phyloP scores from a whole-genome alignment of 169 alveolate species.

The Eimeria falciformis region DNA sequence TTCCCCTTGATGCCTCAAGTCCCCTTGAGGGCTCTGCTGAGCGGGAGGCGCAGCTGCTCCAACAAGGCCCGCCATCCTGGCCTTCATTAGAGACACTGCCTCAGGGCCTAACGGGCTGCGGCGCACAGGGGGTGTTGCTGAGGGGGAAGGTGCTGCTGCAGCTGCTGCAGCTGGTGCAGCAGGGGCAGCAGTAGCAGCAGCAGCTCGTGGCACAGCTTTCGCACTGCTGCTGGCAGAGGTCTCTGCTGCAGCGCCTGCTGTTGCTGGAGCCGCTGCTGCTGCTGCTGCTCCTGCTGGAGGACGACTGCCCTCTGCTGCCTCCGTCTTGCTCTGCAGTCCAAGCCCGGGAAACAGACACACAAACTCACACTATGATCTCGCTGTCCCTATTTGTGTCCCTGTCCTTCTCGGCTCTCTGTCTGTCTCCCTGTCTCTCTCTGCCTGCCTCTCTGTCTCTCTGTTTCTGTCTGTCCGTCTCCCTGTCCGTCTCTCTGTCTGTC shows the following conservation, averaged over 20 bases:
- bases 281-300: constrained; percentile 14
- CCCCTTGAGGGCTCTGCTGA: not conserved
- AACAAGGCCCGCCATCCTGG: constrained; percentile 23
- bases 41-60: not conserved
- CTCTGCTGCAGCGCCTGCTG: constrained; percentile 35
- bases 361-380: too few relatives aligned
- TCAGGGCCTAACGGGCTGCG: constrained; percentile 15
- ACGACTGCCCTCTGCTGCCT: not conserved
- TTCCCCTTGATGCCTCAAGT: not conserved
- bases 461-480: not conserved
- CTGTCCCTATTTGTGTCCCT: too few relatives aligned
- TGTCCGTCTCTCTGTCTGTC: not conserved
- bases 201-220: not conserved
- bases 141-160: not conserved
- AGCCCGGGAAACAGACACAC: too few relatives aligned
- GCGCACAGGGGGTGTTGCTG: constrained; percentile 22
- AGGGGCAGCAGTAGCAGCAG: constrained; percentile 15
- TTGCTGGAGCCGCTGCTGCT: constrained; percentile 3
- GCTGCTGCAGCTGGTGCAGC: not conserved
- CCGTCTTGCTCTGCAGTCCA: not conserved
- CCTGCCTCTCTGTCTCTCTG: not conserved
- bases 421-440: not conserved
- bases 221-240: constrained; percentile 3
- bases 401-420: too few relatives aligned
- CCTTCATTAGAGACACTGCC: not conserved